Evolutionary conservation across 1,284 basidiomycete species (phyloP), one percentile per base, ranked within the genome.

Genomic region (Leccinum fallax): DNA sequence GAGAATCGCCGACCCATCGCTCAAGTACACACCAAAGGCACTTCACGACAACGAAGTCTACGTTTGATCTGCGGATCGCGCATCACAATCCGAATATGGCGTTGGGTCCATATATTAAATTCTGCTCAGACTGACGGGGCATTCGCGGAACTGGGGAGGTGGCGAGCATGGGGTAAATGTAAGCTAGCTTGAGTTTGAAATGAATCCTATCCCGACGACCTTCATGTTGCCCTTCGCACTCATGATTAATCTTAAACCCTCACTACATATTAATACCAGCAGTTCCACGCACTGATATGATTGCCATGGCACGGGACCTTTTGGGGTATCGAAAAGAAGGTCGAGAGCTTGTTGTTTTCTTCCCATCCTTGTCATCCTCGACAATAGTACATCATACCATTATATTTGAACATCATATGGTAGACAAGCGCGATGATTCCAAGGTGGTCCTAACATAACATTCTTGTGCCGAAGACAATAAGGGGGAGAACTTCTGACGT

Each of bases 21-120:
- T 77, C 28, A 64, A 66, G 3, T 74, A 74, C 59, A 66, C 51
- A 46, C 76, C 73, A 53, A 61, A 60, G 30, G 76, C 76, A 26
- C 59, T 53, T n/a, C 67, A 67, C 49, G 58, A 65, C 55, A 51
- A 63, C 1, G 64, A 70, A 19, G 52, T 65, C 19, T 77, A 71
- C n/a, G 72, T 77, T 55, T 36, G 5, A 36, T 36, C 15, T 36
- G 34, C 34, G 3, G 34, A 15, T 36, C 34, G 34, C 34, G 34
- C 6, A 36, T 36, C 34, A 7, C 34, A 5, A 15, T 36, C 34
- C 15, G 34, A 36, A 36, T 36, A 7, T 36, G 34, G 11, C 34
- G 15, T 15, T 15, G 6, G 34, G 34, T 36, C 3, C 15, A 36
- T 36, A 36, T 36, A 15, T 36, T 36, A 36, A 13, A 5, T 36